Evolutionary conservation across 2,329 filamentous ascomycete genomes (phyloP), one percentile per base, ranked within the genome.

Genomic region (Diaporthe sp.): DNA sequence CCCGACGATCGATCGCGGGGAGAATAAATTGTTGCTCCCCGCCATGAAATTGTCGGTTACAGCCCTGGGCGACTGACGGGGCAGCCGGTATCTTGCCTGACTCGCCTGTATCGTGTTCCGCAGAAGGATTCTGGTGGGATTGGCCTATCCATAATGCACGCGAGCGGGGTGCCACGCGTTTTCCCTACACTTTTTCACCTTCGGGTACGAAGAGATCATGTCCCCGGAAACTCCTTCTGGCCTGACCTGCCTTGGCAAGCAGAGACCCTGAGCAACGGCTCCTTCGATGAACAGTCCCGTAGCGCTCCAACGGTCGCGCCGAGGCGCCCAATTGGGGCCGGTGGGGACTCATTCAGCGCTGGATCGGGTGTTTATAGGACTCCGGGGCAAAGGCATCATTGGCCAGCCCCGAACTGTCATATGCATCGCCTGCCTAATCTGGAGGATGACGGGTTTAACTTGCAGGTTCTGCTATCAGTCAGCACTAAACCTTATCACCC

Each of bases 331-430:
- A 65, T 17, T 25, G 61, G 61, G 25, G 3, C 61, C 8, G 5
- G 61, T 49, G 61, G 61, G n/a, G 61, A 34, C 25, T 49, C 42
- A 20, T 15, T 37, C 42, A 67, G 25, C 44, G 25, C 25, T 49
- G 42, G 8, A 67, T 67, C 20, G 15, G 17, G 17, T 12, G 3
- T 28, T 34, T 49, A 42, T 65, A 22, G 39, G 25, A 28, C 8
- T 49, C 25, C 20, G 49, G 17, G 4, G 49, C 20, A 31, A 34
- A 49, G 61, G 42, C 42, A 28, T 63, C 71, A 73, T 73, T 73
- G 58, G 71, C 49, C 71, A 31, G 60, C 58, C 49, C 49, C 49
- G 51, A 51, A 15, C 58, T 65, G 71, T 73, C 71, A 65, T 58
- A 65, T 58, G 58, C 71, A 73, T 57, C 47, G 58, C 51, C 58